A percentile compares a stretch with the other conserved stretches of the same genome.
These are phyloP conservation scores for Hippophae gyantsensis DNA, from an alignment of 306 rosid species.

Conservation along the genomic window DNA sequence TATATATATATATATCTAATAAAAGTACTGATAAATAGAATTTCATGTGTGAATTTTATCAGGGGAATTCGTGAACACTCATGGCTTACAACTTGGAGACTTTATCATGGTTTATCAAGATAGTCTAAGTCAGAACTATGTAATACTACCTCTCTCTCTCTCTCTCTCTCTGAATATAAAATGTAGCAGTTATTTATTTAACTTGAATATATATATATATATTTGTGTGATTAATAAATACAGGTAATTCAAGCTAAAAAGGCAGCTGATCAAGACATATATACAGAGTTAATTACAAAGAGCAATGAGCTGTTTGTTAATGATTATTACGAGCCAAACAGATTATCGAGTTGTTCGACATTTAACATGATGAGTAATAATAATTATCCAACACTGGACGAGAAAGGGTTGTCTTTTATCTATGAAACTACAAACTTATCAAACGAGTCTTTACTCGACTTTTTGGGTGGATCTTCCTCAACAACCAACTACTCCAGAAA, in stretches of 20 bases:
- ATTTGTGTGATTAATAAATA: too few relatives aligned
- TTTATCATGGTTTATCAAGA: conserved; percentile 65
- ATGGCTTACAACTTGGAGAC: conserved; percentile 69
- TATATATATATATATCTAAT: not conserved
- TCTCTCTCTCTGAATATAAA: not conserved
- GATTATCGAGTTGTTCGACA: conserved; percentile 22
- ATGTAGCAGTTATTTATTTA: too few relatives aligned
- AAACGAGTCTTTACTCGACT: conserved; percentile 69
- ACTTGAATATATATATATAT: too few relatives aligned
- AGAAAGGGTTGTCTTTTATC: conserved; percentile 58
- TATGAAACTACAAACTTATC: conserved; percentile 56
- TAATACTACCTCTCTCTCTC: conserved; percentile 10
- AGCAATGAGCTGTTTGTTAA: not conserved
- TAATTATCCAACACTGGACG: conserved; percentile 15
- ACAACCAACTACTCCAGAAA: conserved; percentile 38
- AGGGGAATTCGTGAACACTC: conserved; percentile 78
- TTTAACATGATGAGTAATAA: conserved; percentile 18
- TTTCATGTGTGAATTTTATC: conserved; percentile 4
- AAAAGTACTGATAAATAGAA: not conserved
- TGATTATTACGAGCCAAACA: conserved; percentile 32
- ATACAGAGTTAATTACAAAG: not conserved
- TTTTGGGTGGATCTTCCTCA: conserved; percentile 52
- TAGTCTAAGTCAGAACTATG: conserved; percentile 47
- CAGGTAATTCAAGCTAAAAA: conserved; percentile 65
- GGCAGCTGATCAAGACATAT: conserved; percentile 36